phyloP scores from a whole-genome alignment of 2,329 filamentous ascomycete genomes.

The Beauveria scarabaeidicola region DNA sequence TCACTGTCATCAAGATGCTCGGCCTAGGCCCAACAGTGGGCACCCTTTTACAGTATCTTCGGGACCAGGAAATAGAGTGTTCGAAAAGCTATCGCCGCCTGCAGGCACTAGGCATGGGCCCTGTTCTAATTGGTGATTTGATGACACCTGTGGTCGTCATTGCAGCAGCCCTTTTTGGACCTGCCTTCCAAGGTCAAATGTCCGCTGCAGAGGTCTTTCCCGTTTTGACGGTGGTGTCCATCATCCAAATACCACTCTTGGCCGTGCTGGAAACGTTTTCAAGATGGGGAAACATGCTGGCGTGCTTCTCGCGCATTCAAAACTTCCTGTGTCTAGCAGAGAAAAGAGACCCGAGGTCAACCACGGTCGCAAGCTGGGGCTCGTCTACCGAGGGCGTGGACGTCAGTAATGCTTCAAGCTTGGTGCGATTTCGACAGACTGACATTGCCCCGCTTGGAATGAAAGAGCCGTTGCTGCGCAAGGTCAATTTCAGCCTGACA shows the following conservation, averaged over 20 bases:
- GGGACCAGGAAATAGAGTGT: neutral
- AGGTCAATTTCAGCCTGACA: neutral
- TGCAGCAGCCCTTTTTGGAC: neutral
- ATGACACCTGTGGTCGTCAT: neutral
- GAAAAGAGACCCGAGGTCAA: neutral
- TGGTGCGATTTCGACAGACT: neutral
- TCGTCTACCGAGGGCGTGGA: neutral
- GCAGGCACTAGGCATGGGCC: neutral
- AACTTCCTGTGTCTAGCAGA: neutral
- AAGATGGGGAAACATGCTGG: neutral
- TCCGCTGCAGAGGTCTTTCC: neutral
- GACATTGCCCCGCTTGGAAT: neutral
- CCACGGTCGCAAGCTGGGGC: neutral
- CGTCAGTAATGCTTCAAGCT: neutral
- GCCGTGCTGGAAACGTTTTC: neutral
- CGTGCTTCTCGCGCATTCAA: neutral
- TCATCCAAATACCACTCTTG: neutral
- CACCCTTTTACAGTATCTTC: neutral
- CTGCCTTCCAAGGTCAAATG: neutral
- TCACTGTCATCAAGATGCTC: slow-evolving; percentile 1
- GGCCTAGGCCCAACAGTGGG: neutral
- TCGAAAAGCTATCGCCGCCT: neutral
- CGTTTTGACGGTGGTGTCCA: neutral
- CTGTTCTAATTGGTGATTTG: neutral
- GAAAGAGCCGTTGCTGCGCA: neutral